Evolutionary conservation across 2,329 filamentous ascomycete genomes (phyloP), one percentile per base, ranked within the genome.

Genomic region (Ophiognomonia clavigignenti-juglandacearum): DNA sequence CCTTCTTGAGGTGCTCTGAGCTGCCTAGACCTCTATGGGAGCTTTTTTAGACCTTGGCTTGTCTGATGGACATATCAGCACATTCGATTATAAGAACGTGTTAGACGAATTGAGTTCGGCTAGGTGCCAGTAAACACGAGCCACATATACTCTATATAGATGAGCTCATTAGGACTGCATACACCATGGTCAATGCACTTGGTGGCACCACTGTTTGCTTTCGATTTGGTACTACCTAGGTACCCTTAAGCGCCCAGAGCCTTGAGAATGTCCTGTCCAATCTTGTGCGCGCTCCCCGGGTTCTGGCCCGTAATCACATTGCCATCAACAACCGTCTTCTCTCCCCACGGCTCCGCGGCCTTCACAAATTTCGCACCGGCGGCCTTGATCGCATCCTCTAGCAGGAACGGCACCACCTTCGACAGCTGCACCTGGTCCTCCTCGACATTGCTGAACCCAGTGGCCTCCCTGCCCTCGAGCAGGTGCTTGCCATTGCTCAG

Each of bases 11-110:
- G 11, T 53, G 45, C 40, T 48, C 61, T 14, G 67, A 73, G 45
- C 61, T 85, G 37, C 82, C 82, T 3, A 71, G 75, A 23, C 82
- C 83, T 5, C 61, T 86, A 56, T 86, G 82, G 80, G 78, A 83
- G 58, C 62, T 82, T 39, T 80, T 74, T 56, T 77, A 54, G 71
- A 23, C 18, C 20, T 9, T 23, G 18, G 2, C 10, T 4, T 3
- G 14, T 13, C 19, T 34, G 5, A 34, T n/a, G n/a, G n/a, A n/a
- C n/a, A n/a, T n/a, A n/a, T n/a, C n/a, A n/a, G n/a, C n/a, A n/a
- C n/a, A n/a, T n/a, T n/a, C n/a, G n/a, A n/a, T n/a, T n/a, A n/a
- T n/a, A n/a, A n/a, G n/a, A n/a, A n/a, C n/a, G n/a, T n/a, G n/a
- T n/a, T n/a, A n/a, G n/a, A n/a, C n/a, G n/a, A n/a, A n/a, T n/a